Evolutionary conservation across 306 rosid species (phyloP), one percentile per base, ranked within the genome.

Genomic region (Alnus glutinosa): DNA sequence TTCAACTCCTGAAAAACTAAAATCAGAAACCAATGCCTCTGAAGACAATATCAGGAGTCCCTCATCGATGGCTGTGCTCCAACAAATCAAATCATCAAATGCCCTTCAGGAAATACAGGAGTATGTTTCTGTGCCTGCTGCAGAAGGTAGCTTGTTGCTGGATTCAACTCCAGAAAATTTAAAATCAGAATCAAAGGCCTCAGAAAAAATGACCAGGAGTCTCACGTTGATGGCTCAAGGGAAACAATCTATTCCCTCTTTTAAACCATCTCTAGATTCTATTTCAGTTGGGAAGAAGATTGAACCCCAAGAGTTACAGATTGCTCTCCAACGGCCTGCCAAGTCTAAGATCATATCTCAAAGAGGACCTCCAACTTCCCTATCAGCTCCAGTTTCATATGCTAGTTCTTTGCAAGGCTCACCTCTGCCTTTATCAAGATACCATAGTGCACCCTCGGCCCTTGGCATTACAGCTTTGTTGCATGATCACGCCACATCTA

Each of bases 391-490:
- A 23, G 70, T 69, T 88, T 90, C 94, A 76, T 77, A 54, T 76
- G 62, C 78, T 85, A 87, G 81, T 83, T 84, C 93, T 72, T 83
- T 85, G 73, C 94, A 81, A 82, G 94, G 90, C 68, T 91, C 93
- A 49, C 90, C 94, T 67, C 61, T 77, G 72, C 81, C 91, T 64
- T 70, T 85, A 54, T 86, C 93, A 59, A 88, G 96, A 88, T 91
- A 83, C 86, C 90, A 75, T 16, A 87, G 91, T 78, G 85, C 91
- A 39, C 90, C 97, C 68, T 87, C 94, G 47, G 82, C 93, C 80
- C 92, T 93, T 66, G 98, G 98, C 85, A 93, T 93, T 82, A 93
- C 97, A 76, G 87, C 93, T 69, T 89, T 91, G 74, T 83, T 96
- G 87, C 97, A 89, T 39, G 99, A 96, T 86, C 92, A 87, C 61